These are phyloP conservation scores for Anisogramma anomala DNA, from an alignment of 2,329 filamentous ascomycete species.

Conservation along the genomic window DNA sequence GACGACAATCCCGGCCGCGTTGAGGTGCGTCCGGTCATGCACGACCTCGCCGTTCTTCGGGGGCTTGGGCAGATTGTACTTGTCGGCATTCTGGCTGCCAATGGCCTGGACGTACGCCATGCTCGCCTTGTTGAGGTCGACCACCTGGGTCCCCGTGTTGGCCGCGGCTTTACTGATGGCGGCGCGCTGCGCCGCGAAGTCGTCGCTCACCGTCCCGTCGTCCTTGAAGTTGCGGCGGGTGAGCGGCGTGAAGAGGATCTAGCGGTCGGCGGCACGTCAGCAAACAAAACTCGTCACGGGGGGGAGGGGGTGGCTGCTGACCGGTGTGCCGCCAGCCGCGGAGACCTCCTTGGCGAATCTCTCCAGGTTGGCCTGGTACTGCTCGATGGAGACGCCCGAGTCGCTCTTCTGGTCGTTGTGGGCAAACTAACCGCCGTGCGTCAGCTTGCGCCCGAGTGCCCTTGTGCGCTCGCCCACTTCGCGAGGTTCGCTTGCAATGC, in stretches of 20 bases:
- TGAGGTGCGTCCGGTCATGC: constrained; percentile 45
- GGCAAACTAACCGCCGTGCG: constrained; percentile 35
- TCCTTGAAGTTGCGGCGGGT: constrained; percentile 34
- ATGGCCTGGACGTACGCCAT: constrained; percentile 38
- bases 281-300: too few relatives aligned
- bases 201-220: constrained; percentile 28
- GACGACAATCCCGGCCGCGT: constrained; percentile 38
- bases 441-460: too few relatives aligned
- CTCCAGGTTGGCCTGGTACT: constrained; percentile 40
- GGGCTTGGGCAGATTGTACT: constrained; percentile 41
- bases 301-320: constrained; percentile 13
- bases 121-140: constrained; percentile 41
- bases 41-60: too few relatives aligned
- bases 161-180: constrained; percentile 34
- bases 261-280: neutral
- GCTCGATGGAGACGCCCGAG: constrained; percentile 31
- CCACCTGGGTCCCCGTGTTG: constrained; percentile 24
- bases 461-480: too few relatives aligned
- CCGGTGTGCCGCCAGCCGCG: constrained; percentile 31
- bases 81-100: constrained; percentile 32
- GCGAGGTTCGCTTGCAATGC: too few relatives aligned
- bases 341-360: constrained; percentile 32
- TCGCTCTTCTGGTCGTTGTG: constrained; percentile 49
- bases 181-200: constrained; percentile 31
- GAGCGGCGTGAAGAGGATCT: constrained; percentile 39